A percentile compares a stretch with the other conserved stretches of the same genome.
phyloP scores from a whole-genome alignment of 768 basidiomycete species.

The Rhizopogon vulgaris region DNA sequence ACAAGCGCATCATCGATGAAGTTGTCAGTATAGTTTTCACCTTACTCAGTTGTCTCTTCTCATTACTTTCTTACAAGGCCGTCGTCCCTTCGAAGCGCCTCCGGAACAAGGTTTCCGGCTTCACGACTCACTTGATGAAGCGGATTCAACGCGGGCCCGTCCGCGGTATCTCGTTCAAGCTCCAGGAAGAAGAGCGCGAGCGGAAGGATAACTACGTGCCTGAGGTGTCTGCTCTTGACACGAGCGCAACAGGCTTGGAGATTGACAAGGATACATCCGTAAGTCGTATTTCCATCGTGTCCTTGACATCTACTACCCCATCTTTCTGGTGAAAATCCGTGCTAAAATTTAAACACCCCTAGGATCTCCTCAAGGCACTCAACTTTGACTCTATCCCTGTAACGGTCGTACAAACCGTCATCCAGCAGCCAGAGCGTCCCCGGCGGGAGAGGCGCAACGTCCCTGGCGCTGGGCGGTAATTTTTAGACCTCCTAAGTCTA shows the following conservation, averaged over 20 bases:
- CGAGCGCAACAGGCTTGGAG: slow-evolving; percentile 64
- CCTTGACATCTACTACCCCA: neutral
- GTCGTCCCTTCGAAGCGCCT: slow-evolving; percentile 97
- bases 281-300: slow-evolving; percentile 19
- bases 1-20: slow-evolving; percentile 99
- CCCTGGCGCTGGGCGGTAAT: slow-evolving; percentile 68
- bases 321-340: neutral
- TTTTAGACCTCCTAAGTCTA: slow-evolving; percentile 3
- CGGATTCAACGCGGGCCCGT: slow-evolving; percentile 98
- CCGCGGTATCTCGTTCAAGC: slow-evolving; percentile 99
- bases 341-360: neutral
- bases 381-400: slow-evolving; percentile 88
- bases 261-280: slow-evolving; percentile 95
- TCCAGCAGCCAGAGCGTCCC: slow-evolving; percentile 64
- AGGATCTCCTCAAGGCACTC: slow-evolving; percentile 86
- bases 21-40: slow-evolving; percentile 51
- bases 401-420: slow-evolving; percentile 58
- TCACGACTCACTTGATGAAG: slow-evolving; percentile 99
- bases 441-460: slow-evolving; percentile 75
- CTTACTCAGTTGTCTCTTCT: neutral
- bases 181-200: slow-evolving; percentile 99
- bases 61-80: slow-evolving; percentile 42
- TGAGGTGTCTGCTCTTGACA: slow-evolving; percentile 94
- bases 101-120: slow-evolving; percentile 99
- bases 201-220: slow-evolving; percentile 99